Evolutionary conservation across 495 filamentous ascomycete genomes (phyloP).

Genomic region (Xylaria telfairii): DNA sequence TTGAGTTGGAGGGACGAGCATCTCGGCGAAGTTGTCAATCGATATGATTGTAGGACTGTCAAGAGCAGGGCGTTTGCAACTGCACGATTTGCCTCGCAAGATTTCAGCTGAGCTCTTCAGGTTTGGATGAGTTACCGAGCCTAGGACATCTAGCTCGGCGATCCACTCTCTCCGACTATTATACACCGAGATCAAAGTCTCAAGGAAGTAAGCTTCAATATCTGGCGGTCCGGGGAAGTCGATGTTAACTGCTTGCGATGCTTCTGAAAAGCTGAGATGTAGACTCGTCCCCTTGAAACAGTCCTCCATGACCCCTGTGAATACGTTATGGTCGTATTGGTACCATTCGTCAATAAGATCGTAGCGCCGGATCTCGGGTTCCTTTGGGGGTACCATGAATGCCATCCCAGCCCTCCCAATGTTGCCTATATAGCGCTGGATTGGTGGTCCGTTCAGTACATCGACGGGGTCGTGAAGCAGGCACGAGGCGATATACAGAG

Average conservation of each 20-base stretch:
- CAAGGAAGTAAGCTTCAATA: conserved; percentile 37
- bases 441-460: conserved; percentile 6
- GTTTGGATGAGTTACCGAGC: neutral
- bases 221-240: conserved; percentile 31
- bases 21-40: conserved; percentile 21
- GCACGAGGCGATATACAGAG: conserved; percentile 36
- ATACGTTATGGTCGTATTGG: conserved; percentile 36
- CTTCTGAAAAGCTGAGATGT: conserved; percentile 48
- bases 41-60: conserved; percentile 7
- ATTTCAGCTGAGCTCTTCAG: neutral
- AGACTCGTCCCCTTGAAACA: conserved; percentile 44
- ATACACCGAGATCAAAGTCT: conserved; percentile 41
- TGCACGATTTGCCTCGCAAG: neutral
- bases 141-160: conserved; percentile 43
- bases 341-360: conserved; percentile 31
- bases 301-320: conserved; percentile 38
- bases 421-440: conserved; percentile 41
- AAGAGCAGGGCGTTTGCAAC: neutral
- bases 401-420: conserved; percentile 43
- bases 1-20: conserved; percentile 7
- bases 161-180: conserved; percentile 44
- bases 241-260: conserved; percentile 30
- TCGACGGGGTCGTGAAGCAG: conserved; percentile 41
- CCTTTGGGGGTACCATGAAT: conserved; percentile 39
- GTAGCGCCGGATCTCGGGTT: conserved; percentile 28